Evolutionary conservation across 768 basidiomycete genomes (phyloP), one percentile per base, ranked within the genome.

Genomic region (Amanita muscaria): DNA sequence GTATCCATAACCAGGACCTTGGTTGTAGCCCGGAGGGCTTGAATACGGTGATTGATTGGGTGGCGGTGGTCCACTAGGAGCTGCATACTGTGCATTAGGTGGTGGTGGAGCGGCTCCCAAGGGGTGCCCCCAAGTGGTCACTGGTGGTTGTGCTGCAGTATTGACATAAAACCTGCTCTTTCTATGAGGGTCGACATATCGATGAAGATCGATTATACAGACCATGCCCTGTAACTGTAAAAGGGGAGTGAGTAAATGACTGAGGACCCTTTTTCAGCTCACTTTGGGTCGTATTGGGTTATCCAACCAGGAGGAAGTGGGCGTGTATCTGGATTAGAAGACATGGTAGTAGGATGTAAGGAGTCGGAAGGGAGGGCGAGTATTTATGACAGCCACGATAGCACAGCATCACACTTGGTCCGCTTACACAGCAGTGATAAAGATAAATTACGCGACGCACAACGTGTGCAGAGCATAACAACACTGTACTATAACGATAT

Each of bases 91-190:
- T 49, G 59, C 58, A 18, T 60, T 54, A 5, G 68, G 70, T 2
- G 73, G 62, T 22, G 65, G 56, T 22, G 62, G 52, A 4, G 66
- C 59, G 2, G 65, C 62, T 3, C 79, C 80, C n/a, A 72, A 60
- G 0, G 86, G 86, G 52, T 87, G 86, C 0, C 64, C 67, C 86
- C 86, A 88, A 11, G 70, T 73, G 29, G 81, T 76, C 15, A 72
- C 69, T 0, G 83, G 80, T 3, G 85, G 84, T 14, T 68, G 62
- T 35, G 73, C 70, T 19, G 54, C 59, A 0, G 81, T 83, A 53
- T 88, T 77, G 35, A 88, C 82, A 51, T 88, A 88, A 67, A 76
- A 88, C 85, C 86, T 88, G 41, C 27, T 15, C 18, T 48, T 11
- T 31, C 22, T 33, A 21, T 22, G 27, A 30, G 34, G 19, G 33